Evolutionary conservation across 1,284 basidiomycete genomes (phyloP).

Genomic region (Ustilago bromivora): DNA sequence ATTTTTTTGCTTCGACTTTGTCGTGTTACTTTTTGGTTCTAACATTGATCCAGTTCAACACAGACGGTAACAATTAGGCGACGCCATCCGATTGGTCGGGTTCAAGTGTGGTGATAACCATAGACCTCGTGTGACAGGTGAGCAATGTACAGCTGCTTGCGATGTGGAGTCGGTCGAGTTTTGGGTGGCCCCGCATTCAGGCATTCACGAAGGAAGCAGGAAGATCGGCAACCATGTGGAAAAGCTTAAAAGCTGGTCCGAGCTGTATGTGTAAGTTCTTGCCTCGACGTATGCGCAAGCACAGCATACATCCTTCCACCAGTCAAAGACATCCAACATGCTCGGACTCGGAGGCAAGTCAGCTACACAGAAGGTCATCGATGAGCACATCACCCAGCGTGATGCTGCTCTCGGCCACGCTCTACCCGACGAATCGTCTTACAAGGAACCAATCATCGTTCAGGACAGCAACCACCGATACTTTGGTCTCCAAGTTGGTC

Average conservation of each 20-base stretch:
- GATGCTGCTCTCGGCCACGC: constrained; percentile 21
- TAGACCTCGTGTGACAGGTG: constrained; percentile 14
- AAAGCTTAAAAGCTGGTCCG: neutral
- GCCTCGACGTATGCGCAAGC: neutral
- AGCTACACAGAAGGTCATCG: constrained; percentile 29
- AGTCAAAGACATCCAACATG: constrained; percentile 1
- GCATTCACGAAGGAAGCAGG: neutral
- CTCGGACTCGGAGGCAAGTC: constrained; percentile 25
- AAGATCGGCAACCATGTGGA: neutral
- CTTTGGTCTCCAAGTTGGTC: constrained; percentile 17
- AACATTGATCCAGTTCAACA: neutral
- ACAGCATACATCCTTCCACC: neutral
- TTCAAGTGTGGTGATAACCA: neutral
- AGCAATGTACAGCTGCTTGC: neutral
- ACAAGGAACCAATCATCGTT: constrained; percentile 5
- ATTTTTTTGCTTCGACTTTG: no score
- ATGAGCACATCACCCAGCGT: constrained; percentile 24
- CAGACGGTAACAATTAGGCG: neutral
- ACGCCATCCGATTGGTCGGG: neutral
- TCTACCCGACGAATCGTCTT: constrained; percentile 18
- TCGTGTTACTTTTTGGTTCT: neutral
- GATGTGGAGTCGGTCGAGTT: neutral
- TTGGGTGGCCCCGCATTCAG: neutral
- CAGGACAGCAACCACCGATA: constrained; percentile 21
- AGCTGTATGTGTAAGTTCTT: neutral